Evolutionary conservation across 495 filamentous ascomycete genomes (phyloP), one percentile per base, ranked within the genome.

Genomic region (Daldinia loculata): DNA sequence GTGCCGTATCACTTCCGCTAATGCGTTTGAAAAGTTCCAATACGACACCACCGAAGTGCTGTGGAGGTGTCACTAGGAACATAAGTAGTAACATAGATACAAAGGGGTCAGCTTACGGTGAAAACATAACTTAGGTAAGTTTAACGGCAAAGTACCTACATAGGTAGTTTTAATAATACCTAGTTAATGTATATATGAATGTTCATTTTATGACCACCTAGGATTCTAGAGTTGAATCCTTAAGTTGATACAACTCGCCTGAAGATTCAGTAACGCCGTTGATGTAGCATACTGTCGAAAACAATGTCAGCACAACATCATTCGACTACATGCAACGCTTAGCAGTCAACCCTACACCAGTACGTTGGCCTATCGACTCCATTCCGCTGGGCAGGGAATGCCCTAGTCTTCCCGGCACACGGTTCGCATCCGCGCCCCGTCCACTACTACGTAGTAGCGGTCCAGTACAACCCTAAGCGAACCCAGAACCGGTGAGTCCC

Each of bases 401-500:
- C 36, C 70, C 70, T 57, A 32, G 70, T 68, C 61, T 38, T 22
- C 29, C 15, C 70, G 64, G 70, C 63, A 51, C 65, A 32, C 65
- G 70, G 70, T 68, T 68, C 61, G 58, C 65, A 72, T 72, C 70
- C 70, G 70, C 43, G 56, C 69, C 69, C 59, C 26, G 55, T 63
- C 50, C 38, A 38, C 55, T 59, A 59, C 63, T 45, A 67, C 52
- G 59, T 66, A 68, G 50, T 39, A 62, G 56, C 41, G 70, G 56
- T 34, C 70, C 70, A 72, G 41, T 72, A 50, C 61, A 12, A 72
- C 70, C 50, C 27, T 55, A 63, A 66, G 56, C 51, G 65, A 72
- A 72, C 70, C 70, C 70, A 72, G 70, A 72, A 72, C 65, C 70
- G 70, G 70, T 72, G 65, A 72, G 38, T 43, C 61, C 70, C 61